Conservation (phyloP, 495 filamentous ascomycete genomes). For the Symbiotaphrina buchneri region DNA sequence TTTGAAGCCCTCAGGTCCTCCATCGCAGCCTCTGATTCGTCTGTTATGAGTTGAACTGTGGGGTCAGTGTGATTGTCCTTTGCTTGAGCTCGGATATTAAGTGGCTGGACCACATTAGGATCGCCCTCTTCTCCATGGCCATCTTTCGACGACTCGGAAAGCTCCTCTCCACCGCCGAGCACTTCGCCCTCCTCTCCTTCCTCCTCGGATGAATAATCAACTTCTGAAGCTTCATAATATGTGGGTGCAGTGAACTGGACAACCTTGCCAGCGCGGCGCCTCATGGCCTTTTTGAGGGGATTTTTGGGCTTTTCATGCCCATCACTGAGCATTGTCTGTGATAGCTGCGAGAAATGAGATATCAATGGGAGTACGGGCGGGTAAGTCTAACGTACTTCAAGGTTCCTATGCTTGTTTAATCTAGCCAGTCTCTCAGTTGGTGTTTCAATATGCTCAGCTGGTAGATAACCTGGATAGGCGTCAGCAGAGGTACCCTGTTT, state of each 20-base stretch:
- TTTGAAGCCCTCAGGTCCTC: too few species aligned
- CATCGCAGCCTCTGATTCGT: too few species aligned
- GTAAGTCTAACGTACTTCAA: conserved; percentile 45
- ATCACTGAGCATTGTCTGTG: conserved; percentile 84
- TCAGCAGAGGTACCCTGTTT: conserved; percentile 11
- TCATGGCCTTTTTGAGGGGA: conserved; percentile 73
- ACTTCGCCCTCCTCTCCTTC: conserved; percentile 41
- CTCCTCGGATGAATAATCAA: conserved; percentile 80
- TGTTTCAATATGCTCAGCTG: conserved; percentile 96
- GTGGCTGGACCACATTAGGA: too few species aligned
- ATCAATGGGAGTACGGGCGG: background rate
- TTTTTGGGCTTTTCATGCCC: conserved; percentile 76
- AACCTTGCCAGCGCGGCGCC: conserved; percentile 66
- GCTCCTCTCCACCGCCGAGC: too few species aligned
- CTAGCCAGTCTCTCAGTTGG: conserved; percentile 85
- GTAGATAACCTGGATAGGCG: conserved; percentile 52
- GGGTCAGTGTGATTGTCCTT: too few species aligned
- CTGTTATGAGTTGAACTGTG: too few species aligned
- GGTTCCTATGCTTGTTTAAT: conserved; percentile 93
- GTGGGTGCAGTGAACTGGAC: conserved; percentile 75
- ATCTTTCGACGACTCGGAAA: too few species aligned
- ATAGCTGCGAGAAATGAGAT: conserved; percentile 30
- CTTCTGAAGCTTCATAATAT: conserved; percentile 76
- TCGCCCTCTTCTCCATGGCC: too few species aligned
- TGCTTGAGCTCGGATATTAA: too few species aligned